Conservation (phyloP, 2,329 filamentous ascomycete genomes). For the Aspergillus awamori region DNA sequence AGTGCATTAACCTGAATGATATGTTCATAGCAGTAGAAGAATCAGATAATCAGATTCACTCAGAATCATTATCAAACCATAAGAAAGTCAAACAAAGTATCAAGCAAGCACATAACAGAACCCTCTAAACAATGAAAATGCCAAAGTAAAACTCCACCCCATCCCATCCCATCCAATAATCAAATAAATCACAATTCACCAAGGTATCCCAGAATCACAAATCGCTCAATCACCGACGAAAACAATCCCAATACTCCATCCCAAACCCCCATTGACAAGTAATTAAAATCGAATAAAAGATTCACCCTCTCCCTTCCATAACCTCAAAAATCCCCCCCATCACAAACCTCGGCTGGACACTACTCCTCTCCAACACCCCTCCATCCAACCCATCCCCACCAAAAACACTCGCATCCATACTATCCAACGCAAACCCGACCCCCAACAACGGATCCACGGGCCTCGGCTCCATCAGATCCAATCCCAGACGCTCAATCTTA, state of each 20-base stretch:
- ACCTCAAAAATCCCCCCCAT: constrained; percentile 54
- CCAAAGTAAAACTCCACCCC: too few species aligned
- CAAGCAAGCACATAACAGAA: too few species aligned
- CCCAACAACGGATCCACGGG: constrained; percentile 38
- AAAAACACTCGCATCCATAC: constrained; percentile 14
- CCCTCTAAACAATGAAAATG: too few species aligned
- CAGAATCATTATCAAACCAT: too few species aligned
- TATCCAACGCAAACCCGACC: constrained; percentile 28
- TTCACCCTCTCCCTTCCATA: constrained; percentile 45
- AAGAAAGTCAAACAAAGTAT: too few species aligned
- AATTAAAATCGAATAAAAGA: background rate
- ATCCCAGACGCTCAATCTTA: constrained; percentile 42
- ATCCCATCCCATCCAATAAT: too few species aligned
- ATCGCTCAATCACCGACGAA: too few species aligned
- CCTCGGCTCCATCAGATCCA: constrained; percentile 50
- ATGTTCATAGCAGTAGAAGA: too few species aligned
- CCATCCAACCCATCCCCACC: background rate
- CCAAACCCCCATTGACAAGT: background rate
- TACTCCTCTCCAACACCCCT: background rate
- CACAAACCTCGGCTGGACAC: constrained; percentile 41
- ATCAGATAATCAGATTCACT: too few species aligned
- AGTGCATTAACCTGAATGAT: too few species aligned
- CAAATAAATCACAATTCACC: too few species aligned
- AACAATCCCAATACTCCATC: background rate
- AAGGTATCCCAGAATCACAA: too few species aligned